Evolutionary conservation across 208 protist species (phyloP), one percentile per base, ranked within the genome.

Genomic region (Leishmania major): DNA sequence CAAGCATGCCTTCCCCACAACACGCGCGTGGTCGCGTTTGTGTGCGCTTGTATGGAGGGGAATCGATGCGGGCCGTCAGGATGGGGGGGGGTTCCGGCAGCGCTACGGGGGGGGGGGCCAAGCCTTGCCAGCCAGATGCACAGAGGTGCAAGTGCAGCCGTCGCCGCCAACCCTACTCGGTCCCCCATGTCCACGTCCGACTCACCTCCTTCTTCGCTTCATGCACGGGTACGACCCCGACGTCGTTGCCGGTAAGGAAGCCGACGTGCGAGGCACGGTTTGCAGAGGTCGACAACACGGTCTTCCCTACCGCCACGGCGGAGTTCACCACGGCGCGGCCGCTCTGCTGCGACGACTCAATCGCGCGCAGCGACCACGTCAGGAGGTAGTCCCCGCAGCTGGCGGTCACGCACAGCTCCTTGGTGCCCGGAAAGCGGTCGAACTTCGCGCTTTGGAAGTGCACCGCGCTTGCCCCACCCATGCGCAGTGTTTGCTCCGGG

Each of bases 361-460:
- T 89, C 25, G 86, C 84, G 28, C 77, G 82, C 77, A 95, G 77
- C 59, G 84, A 91, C 92, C 92, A 95, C 60, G 88, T 91, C 49
- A 90, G 87, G 2, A 95, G 66, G 64, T 84, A 89, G 19, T 81
- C 60, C 15, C 85, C 87, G 78, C 88, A 91, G 77, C 76, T 89
- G 25, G 92, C 90, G 62, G 83, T 89, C 31, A 93, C 90, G 57
- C 86, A 93, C 31, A 85, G 83, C 73, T 92, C 89, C 49, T 84
- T 75, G 10, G 78, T 74, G 25, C 75, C 76, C 45, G 79, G 74
- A 75, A 86, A 87, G 17, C 83, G 80, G 49, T 91, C 92, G 83
- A 93, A 92, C 43, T 82, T 87, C 10, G 88, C 89, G 37, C 79
- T 84, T 57, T 62, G 78, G 80, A 91, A 92, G 74, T 85, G 78